Percentiles rank a stretch among this genome's conserved stretches.
Conservation (phyloP, 805 yeast genomes). For the Candida sanyiensis region DNA sequence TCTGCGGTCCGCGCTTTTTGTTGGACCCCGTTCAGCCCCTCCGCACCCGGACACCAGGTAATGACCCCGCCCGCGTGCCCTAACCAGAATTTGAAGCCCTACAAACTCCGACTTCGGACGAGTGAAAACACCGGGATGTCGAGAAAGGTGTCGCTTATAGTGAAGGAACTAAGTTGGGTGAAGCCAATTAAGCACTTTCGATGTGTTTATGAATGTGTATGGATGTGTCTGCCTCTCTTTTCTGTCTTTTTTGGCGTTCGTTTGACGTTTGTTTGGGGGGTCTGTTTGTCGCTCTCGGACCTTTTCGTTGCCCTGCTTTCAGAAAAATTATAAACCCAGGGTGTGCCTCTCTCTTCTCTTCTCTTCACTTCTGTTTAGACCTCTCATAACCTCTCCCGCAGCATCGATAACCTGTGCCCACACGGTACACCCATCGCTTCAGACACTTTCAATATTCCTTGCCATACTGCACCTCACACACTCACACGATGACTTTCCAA, state of each 20-base stretch:
- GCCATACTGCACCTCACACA: not conserved
- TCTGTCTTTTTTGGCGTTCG: not conserved
- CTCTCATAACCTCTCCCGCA: not conserved
- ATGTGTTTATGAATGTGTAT: too few species aligned
- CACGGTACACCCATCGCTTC: not conserved
- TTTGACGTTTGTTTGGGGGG: not conserved
- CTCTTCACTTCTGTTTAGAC: not conserved
- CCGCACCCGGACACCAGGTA: slow-evolving; percentile 3
- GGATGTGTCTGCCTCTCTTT: too few species aligned
- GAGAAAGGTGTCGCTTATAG: too few species aligned
- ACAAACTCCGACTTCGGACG: slow-evolving; percentile 1
- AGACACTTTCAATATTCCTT: not conserved
- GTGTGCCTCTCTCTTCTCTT: not conserved
- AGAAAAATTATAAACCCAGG: not conserved
- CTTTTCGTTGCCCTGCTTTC: not conserved
- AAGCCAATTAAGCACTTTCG: too few species aligned
- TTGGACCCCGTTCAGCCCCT: not conserved
- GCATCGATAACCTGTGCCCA: too few species aligned
- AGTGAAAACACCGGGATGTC: too few species aligned
- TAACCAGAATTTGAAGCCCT: not conserved
- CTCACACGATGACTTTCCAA: slow-evolving; percentile 15
- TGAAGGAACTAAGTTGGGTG: too few species aligned
- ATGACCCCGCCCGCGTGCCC: slow-evolving; percentile 1
- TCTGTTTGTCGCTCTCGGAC: too few species aligned
- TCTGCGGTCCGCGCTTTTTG: not conserved